phyloP scores from a whole-genome alignment of 2,329 filamentous ascomycete genomes.

The Basipetospora chlamydospora region DNA sequence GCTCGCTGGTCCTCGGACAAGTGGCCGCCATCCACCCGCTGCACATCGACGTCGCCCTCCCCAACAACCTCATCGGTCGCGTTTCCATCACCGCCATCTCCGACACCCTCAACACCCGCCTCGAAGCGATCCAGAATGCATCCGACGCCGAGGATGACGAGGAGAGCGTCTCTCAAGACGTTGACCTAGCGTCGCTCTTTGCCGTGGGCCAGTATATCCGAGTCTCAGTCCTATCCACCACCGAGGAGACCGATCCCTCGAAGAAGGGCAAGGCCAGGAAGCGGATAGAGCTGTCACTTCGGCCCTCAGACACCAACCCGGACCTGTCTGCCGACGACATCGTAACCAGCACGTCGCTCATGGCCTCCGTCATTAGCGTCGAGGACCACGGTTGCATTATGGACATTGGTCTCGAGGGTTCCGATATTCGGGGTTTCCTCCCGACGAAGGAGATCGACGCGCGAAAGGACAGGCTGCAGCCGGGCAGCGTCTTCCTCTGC shows the following conservation, averaged over 20 bases:
- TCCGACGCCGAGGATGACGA: slow-evolving; percentile 37
- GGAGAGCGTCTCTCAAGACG: slow-evolving; percentile 36
- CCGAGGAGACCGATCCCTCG: slow-evolving; percentile 39
- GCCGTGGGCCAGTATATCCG: slow-evolving; percentile 76
- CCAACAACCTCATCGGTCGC: slow-evolving; percentile 85
- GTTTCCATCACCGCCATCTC: slow-evolving; percentile 89
- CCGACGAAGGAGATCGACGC: slow-evolving; percentile 67
- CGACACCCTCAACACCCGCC: slow-evolving; percentile 56
- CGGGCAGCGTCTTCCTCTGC: slow-evolving; percentile 75
- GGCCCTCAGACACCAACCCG: slow-evolving; percentile 64
- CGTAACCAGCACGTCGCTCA: slow-evolving; percentile 61
- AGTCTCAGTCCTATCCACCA: slow-evolving; percentile 66
- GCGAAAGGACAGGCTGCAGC: slow-evolving; percentile 53
- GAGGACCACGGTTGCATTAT: slow-evolving; percentile 93
- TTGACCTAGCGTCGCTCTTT: slow-evolving; percentile 66
- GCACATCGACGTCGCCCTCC: slow-evolving; percentile 67
- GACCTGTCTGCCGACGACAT: slow-evolving; percentile 60
- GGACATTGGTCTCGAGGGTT: slow-evolving; percentile 65
- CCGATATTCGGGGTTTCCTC: slow-evolving; percentile 65
- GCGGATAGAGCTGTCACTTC: slow-evolving; percentile 75
- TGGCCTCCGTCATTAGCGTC: slow-evolving; percentile 80
- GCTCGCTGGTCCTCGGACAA: slow-evolving; percentile 78
- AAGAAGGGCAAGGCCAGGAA: slow-evolving; percentile 53
- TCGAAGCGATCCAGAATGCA: slow-evolving; percentile 53
- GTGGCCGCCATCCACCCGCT: slow-evolving; percentile 67